Evolutionary conservation across 2,329 filamentous ascomycete species (phyloP).

Genomic region (Colletotrichum theobromicola): DNA sequence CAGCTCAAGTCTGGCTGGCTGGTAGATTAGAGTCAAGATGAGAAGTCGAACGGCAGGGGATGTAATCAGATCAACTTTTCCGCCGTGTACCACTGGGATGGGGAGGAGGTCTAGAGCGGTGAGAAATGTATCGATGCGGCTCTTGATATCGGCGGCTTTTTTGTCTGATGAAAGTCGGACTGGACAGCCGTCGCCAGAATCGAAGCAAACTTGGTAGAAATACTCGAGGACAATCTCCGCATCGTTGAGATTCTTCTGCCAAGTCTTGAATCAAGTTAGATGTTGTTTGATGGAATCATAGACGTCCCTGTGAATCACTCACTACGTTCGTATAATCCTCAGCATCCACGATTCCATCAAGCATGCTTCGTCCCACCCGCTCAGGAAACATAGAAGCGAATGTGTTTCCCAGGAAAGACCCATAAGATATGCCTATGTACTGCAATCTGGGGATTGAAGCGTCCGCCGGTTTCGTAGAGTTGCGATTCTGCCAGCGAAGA

Average conservation of each 20-base stretch:
- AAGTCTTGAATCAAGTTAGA: slow-evolving; percentile 24
- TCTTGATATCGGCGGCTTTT: slow-evolving; percentile 29
- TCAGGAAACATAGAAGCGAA: slow-evolving; percentile 39
- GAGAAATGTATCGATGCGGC: slow-evolving; percentile 36
- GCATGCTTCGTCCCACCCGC: slow-evolving; percentile 39
- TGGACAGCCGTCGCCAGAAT: slow-evolving; percentile 31
- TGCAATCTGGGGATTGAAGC: slow-evolving; percentile 28
- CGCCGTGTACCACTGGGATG: slow-evolving; percentile 23
- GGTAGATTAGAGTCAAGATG: slow-evolving; percentile 30
- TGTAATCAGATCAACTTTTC: slow-evolving; percentile 30
- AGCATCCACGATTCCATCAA: slow-evolving; percentile 32
- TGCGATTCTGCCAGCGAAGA: not conserved
- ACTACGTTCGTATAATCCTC: slow-evolving; percentile 29
- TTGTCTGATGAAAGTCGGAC: slow-evolving; percentile 30
- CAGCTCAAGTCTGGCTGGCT: slow-evolving; percentile 24
- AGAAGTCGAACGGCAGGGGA: slow-evolving; percentile 30
- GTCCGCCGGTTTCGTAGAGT: not conserved
- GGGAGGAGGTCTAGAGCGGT: slow-evolving; percentile 31
- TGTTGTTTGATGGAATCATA: no score
- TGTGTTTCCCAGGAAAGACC: slow-evolving; percentile 36
- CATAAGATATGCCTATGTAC: slow-evolving; percentile 52
- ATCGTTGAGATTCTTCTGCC: slow-evolving; percentile 40
- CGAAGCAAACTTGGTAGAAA: slow-evolving; percentile 41
- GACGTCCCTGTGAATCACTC: not conserved
- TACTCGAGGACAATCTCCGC: slow-evolving; percentile 36